These are phyloP conservation scores for Polytrichum commune DNA, from an alignment of 225 moss, liverwort and hornwort genomes.

Conservation along the genomic window DNA sequence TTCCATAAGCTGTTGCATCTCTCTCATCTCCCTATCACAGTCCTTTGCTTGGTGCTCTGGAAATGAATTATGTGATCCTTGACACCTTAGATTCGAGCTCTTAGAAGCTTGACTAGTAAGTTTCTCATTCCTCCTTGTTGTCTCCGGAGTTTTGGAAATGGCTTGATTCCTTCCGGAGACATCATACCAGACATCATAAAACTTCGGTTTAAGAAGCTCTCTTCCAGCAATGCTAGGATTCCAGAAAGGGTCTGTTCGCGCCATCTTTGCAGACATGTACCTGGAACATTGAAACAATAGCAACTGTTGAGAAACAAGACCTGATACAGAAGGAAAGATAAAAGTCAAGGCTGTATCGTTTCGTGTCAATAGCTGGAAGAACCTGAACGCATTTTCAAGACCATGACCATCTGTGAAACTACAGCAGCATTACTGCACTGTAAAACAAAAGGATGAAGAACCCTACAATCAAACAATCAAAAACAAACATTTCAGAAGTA, in stretches of 20 bases:
- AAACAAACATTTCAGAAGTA: neutral
- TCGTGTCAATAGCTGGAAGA: no score
- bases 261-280: constrained; percentile 14
- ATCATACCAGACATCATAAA: constrained; percentile 18
- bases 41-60: neutral
- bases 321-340: neutral
- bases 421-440: no score
- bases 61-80: neutral
- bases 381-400: neutral
- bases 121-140: neutral
- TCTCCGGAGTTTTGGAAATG: neutral
- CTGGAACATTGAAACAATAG: neutral
- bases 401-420: neutral
- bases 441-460: no score
- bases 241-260: constrained; percentile 14
- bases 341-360: no score
- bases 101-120: neutral
- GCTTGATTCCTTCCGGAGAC: constrained; percentile 3
- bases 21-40: constrained; percentile 27
- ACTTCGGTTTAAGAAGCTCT: constrained; percentile 22
- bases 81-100: neutral
- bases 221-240: constrained; percentile 16
- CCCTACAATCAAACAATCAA: no score
- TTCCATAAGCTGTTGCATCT: constrained; percentile 54
- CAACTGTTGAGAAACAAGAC: neutral